Evolutionary conservation across 192 early-diverging fungal genomes (phyloP).

Genomic region (Linnemannia hyalina): DNA sequence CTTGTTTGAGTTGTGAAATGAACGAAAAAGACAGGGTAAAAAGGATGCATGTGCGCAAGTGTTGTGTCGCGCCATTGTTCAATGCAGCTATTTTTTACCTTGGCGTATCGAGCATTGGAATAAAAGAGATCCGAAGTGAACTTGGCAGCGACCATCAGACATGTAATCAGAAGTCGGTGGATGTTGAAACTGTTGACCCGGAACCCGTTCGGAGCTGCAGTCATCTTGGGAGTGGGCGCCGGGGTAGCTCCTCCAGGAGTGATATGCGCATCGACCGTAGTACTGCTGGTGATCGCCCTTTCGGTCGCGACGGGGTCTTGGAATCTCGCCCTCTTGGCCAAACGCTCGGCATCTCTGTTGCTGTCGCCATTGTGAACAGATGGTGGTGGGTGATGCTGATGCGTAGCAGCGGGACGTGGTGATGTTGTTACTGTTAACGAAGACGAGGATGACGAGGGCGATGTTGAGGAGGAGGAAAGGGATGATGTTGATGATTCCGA

Average conservation of each 20-base stretch:
- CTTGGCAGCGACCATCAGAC: conserved; percentile 80
- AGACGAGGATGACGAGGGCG: neutral
- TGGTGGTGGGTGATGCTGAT: neutral
- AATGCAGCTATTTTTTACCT: conserved; percentile 47
- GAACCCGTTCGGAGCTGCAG: conserved; percentile 47
- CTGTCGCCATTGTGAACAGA: neutral
- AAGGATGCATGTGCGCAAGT: neutral
- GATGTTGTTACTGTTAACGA: neutral
- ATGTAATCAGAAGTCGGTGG: conserved; percentile 77
- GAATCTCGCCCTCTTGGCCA: neutral
- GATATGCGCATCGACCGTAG: conserved; percentile 9
- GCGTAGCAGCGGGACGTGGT: neutral
- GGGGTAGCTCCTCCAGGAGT: conserved; percentile 29
- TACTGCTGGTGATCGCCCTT: neutral
- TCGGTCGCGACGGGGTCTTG: neutral
- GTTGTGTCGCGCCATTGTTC: neutral
- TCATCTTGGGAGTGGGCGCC: conserved; percentile 16
- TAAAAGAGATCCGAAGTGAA: conserved; percentile 83
- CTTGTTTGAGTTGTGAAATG: neutral
- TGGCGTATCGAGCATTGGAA: conserved; percentile 81
- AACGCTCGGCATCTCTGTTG: neutral
- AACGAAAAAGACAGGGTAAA: neutral
- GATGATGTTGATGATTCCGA: neutral
- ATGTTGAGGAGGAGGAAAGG: neutral
- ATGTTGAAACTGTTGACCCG: conserved; percentile 75